Evolutionary conservation across 2,329 filamentous ascomycete genomes (phyloP), one percentile per base, ranked within the genome.

Genomic region (Apiospora aurea): DNA sequence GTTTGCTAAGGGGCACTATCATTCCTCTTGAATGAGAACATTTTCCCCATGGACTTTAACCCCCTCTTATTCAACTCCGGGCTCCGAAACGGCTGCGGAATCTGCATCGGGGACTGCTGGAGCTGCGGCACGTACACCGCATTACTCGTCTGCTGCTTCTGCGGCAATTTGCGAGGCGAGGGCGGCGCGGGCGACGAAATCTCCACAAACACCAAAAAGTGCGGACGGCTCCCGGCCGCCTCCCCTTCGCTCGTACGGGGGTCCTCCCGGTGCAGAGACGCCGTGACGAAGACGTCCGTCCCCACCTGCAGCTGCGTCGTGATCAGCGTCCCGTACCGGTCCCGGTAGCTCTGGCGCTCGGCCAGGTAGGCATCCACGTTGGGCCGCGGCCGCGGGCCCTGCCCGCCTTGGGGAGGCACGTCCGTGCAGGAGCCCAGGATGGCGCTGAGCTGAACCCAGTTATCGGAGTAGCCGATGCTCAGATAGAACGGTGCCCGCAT

Each of bases 311-410:
- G 51, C 4, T 64, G 51, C 14, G 51, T 57, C 29, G 51, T 38
- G n/a, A 51, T 46, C 47, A 70, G 34, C 1, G 47, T 34, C 16
- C 69, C 69, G 44, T 70, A 70, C 18, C 69, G 46, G 21, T 70
- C 69, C 7, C 69, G 47, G n/a, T 70, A 70, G 41, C 69, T 70
- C 53, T 70, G 51, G 34, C 69, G 69, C 38, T 57, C 69, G 18
- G 26, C 47, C 34, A 70, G 69, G 16, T 26, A 46, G 14, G 5
- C 66, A 1, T 57, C 38, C 29, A 64, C 64, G 18, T 70, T 43
- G 7, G 51, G 29, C 57, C 4, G 49, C 49, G 5, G 53, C 29
- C 16, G 34, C 34, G 5, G 34, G 3, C 26, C 26, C 34, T 53
- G 49, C 24, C 46, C 26, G 26, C 26, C 26, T 11, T 64, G 34